Evolutionary conservation across 108 stramenopile species (phyloP), one percentile per base, ranked within the genome.

Genomic region (Parietichytrium sp.): DNA sequence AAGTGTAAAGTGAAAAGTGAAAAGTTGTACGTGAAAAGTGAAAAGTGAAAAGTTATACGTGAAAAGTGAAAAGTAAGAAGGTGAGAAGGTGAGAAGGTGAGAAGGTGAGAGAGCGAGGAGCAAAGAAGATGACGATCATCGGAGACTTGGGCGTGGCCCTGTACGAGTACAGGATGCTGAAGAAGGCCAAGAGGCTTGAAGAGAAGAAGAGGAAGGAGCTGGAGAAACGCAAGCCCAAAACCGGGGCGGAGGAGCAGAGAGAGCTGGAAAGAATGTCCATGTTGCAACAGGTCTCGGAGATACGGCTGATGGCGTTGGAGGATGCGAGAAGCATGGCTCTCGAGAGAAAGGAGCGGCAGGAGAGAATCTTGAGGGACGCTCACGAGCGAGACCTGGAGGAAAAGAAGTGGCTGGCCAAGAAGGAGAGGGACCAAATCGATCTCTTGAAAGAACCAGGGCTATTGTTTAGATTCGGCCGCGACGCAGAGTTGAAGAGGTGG

Each of bases 181-280:
- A 23, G 61, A 33, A 6, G 61, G 38, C 42, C 29, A 20, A 6
- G 45, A 72, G 33, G 38, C 33, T 33, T 42, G 61, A 16, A 47
- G 33, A 72, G 61, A 72, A 10, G 61, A 33, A 0, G 33, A n/a
- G n/a, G n/a, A n/a, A n/a, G n/a, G n/a, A n/a, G n/a, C n/a, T n/a
- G n/a, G n/a, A n/a, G n/a, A n/a, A n/a, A n/a, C n/a, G n/a, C n/a
- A n/a, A n/a, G n/a, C n/a, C 3, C n/a, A 33, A 42, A 1, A 72
- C 61, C 10, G 61, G 61, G 23, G 61, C 61, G 16, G 61, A 72
- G 61, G 61, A 72, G 33, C 61, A 72, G 3, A 33, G 61, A n/a
- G 61, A 10, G 6, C 61, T 72, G 38, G 61, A 72, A 42, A 6
- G 33, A 7, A 0, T 6, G 15, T 33, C 61, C 61, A 72, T 72